Conservation (phyloP, 768 basidiomycete species). For the Plicaturopsis crispa region DNA sequence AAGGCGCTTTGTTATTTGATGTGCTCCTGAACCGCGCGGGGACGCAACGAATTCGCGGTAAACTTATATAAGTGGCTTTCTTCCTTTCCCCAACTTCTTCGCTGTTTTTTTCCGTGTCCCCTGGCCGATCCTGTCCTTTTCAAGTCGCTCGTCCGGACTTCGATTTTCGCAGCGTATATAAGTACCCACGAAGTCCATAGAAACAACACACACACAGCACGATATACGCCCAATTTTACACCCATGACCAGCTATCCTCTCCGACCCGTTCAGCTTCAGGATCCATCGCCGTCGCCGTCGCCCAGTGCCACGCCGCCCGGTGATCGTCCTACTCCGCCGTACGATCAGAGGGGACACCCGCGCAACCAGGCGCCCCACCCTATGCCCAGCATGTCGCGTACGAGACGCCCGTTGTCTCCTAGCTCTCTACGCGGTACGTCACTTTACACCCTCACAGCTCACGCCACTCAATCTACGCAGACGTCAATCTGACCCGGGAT, state of each 20-base stretch:
- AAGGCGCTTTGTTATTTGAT: too few species aligned
- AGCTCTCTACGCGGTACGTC: slow-evolving; percentile 50
- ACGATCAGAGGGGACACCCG: slow-evolving; percentile 10
- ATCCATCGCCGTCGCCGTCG: slow-evolving; percentile 42
- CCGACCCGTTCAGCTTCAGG: slow-evolving; percentile 46
- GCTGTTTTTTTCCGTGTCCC: too few species aligned
- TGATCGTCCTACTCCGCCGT: slow-evolving; percentile 33
- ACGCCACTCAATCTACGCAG: slow-evolving; percentile 22
- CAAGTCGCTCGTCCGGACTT: too few species aligned
- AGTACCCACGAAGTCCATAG: too few species aligned
- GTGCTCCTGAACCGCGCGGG: too few species aligned
- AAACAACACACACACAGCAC: too few species aligned
- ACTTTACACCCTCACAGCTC: neutral
- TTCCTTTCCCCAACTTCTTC: too few species aligned
- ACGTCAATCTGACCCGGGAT: slow-evolving; percentile 55
- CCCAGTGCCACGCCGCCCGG: slow-evolving; percentile 43
- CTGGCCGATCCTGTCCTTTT: too few species aligned
- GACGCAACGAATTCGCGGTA: too few species aligned
- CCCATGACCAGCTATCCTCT: slow-evolving; percentile 36
- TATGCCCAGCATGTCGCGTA: slow-evolving; percentile 19
- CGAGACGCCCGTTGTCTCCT: slow-evolving; percentile 56
- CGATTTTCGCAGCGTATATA: too few species aligned
- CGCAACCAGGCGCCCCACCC: slow-evolving; percentile 24
- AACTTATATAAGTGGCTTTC: too few species aligned
- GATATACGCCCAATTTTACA: too few species aligned